Base-by-base conservation (phyloP, 2,329 filamentous ascomycete genomes). In the Trichophyton equinum region DNA sequence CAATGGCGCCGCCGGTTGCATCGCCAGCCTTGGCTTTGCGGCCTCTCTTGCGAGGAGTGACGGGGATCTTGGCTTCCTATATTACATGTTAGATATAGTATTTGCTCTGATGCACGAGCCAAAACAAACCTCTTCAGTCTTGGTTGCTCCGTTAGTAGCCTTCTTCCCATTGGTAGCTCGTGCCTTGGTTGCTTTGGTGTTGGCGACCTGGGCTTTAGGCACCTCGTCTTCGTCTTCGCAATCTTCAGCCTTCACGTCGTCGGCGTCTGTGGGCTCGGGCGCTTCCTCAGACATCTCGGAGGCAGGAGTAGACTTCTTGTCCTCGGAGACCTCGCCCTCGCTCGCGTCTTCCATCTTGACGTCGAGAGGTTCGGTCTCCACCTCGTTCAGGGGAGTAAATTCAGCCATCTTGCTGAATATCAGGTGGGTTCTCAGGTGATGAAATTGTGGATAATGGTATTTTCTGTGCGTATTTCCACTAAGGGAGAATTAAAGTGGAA, bases 51-150 rank as follows among this genome's bases (percentile, higher is more conserved):
- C 36, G 56, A 11, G 56, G 56, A 22, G 56, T 58, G 15, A 55
- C 51, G 13, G 51, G 51, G 33, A 64, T 65, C 49, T 68, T 66
- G 8, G 20, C 25, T n/a, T n/a, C 40, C 57, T 59, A 15, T 5
- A 38, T 9, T 20, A 9, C 1, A 13, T 11, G n/a, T 33, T 58
- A 58, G 56, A n/a, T n/a, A 44, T 15, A 44, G 15, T 15, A 36
- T 36, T 9, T 33, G n/a, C 15, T 3, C 2, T 13, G 30, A 55
- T 27, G 20, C 7, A 30, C 6, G 27, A 36, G 2, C 30, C 15
- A 36, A 38, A 22, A 55, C 51, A 6, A 55, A 33, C 51, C 33
- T 55, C 51, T 55, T 55, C 51, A 13, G 15, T 30, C 30, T 55
- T 55, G 51, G 22, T 22, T 9, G 25, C 7, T 3, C 13, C 51